Base-by-base conservation (phyloP, 176 grass and related monocot genomes). In the Lolium multiflorum region DNA sequence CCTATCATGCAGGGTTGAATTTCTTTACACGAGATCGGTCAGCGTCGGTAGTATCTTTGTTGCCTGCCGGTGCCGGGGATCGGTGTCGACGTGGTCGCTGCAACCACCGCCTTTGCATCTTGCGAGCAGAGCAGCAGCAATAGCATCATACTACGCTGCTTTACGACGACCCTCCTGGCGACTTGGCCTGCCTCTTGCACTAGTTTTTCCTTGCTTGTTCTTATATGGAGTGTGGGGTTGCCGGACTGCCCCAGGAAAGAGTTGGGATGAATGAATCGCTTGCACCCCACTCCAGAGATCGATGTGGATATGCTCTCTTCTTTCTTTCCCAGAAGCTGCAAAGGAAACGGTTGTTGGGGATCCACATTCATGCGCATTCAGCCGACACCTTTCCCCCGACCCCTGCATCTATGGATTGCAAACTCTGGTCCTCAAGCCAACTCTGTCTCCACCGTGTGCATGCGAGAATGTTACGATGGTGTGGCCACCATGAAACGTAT, bases 251-350 rank as follows among this genome's bases (percentile, higher is more conserved):
- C 11, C 13, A 0, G 0, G 25, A 3, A 28, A 38, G 31, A 66
- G 62, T 0, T 65, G 62, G 25, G 25, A 7, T 5, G 70, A 5
- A 49, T 73, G 43, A 24, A 73, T 91, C 85, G 85, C 89, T 91
- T 91, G 81, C 81, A 91, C 81, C 68, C 59, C 60, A 91, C 89
- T 88, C 89, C 51, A 76, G 20, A 74, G 4, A 87, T 87, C 80
- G 4, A 72, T 55, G 89, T 54, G 55, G 74, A 83, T 79, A 12
- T 76, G 11, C 18, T 5, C 37, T 15, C 5, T 17, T 8, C 1
- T 37, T 22, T 15, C 12, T 6, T n/a, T 60, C 22, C 21, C 1
- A 0, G 68, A 31, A n/a, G 9, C 9, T 74, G 39, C 81, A 48
- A 35, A 5, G 16, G 12, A 2, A 20, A 6, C 0, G 56, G 24